Evolutionary conservation across 2,329 filamentous ascomycete genomes (phyloP).

Genomic region (Stachybotrys elegans): DNA sequence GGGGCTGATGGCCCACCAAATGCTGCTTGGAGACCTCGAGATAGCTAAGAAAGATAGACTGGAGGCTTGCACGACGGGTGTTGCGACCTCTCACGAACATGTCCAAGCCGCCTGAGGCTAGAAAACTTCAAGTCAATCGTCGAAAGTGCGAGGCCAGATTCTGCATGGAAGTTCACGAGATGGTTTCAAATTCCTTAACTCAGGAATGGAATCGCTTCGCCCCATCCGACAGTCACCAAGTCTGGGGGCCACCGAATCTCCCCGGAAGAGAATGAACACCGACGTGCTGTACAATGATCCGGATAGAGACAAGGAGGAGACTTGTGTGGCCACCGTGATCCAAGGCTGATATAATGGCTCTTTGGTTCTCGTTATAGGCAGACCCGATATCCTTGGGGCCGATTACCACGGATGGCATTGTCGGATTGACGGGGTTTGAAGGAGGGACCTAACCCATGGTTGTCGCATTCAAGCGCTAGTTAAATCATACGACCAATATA

Average conservation of each 20-base stretch:
- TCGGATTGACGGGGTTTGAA: background rate
- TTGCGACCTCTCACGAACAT: background rate
- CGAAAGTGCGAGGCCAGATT: background rate
- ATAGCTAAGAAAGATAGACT: background rate
- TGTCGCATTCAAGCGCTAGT: background rate
- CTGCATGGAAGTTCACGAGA: background rate
- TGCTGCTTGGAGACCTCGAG: background rate
- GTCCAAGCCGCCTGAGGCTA: background rate
- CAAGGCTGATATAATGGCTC: no score
- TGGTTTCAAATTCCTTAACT: background rate
- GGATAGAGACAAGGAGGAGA: no score
- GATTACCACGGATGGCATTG: background rate
- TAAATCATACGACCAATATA: background rate
- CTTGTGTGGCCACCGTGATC: no score
- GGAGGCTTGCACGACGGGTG: background rate
- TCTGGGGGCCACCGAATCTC: background rate
- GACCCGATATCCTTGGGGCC: background rate
- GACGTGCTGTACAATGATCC: background rate
- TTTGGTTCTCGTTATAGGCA: background rate
- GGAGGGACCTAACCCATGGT: background rate
- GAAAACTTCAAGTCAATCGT: background rate
- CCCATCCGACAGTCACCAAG: background rate
- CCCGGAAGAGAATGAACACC: background rate
- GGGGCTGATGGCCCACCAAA: background rate
- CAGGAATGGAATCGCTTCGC: background rate